These are phyloP conservation scores for Linum lewisii DNA, from an alignment of 345 rosid genomes.

Conservation along the genomic window DNA sequence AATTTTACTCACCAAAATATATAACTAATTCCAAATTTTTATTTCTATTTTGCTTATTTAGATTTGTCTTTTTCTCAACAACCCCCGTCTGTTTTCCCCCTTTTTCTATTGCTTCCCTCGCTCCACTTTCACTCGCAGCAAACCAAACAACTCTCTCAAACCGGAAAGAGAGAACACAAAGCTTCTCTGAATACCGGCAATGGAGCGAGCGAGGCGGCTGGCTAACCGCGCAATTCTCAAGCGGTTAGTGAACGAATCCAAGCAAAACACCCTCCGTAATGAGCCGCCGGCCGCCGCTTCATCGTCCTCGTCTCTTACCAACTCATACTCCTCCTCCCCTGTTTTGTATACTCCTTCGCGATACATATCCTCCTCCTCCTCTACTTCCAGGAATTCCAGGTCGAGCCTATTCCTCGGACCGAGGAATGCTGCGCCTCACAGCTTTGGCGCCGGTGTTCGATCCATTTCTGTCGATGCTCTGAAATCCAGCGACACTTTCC, in stretches of 20 bases:
- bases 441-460: conserved; percentile 23
- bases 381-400: conserved; percentile 19
- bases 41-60: not conserved
- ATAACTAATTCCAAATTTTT: no score
- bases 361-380: conserved; percentile 63
- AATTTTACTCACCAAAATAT: not conserved
- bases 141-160: not conserved
- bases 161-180: not conserved
- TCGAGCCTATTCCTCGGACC: conserved; percentile 23
- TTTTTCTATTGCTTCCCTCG: not conserved
- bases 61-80: not conserved
- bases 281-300: conserved; percentile 12
- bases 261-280: conserved; percentile 20
- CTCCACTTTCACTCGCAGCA: not conserved
- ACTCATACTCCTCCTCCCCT: conserved; percentile 24
- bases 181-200: conserved; percentile 10
- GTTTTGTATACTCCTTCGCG: conserved; percentile 48
- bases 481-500: conserved; percentile 63
- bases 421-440: conserved; percentile 12
- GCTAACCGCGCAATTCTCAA: conserved; percentile 74
- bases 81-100: not conserved
- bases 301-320: conserved; percentile 12
- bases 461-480: conserved; percentile 66
- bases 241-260: conserved; percentile 52
- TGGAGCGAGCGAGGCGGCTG: conserved; percentile 92